phyloP scores from a whole-genome alignment of 2,329 filamentous ascomycete genomes.

The Colletotrichum sidae region DNA sequence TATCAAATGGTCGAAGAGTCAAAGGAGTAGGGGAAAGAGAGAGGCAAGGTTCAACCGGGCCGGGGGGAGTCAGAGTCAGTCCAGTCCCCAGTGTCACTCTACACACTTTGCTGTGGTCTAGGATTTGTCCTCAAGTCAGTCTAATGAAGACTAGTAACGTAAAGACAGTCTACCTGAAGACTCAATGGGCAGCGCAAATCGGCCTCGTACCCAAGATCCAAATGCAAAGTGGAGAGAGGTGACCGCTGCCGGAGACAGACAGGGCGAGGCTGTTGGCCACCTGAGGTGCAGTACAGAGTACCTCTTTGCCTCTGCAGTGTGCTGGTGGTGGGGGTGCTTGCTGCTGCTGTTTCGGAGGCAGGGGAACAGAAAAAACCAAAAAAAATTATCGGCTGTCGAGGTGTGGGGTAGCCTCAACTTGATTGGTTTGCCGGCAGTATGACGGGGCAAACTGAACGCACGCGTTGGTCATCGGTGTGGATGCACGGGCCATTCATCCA shows the following conservation, averaged over 20 bases:
- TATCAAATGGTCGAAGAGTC: neutral
- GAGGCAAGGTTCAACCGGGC: neutral
- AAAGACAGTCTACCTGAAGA: too few species aligned
- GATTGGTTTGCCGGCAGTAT: constrained; percentile 6
- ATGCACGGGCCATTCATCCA: constrained; percentile 24
- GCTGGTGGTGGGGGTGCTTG: neutral
- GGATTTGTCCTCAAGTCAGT: too few species aligned
- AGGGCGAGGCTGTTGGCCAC: too few species aligned
- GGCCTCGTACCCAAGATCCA: too few species aligned
- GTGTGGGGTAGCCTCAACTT: constrained; percentile 29
- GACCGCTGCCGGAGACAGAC: too few species aligned
- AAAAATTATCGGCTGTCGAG: constrained; percentile 34
- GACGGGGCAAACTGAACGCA: constrained; percentile 16
- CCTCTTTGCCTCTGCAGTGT: too few species aligned
- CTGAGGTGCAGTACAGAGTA: too few species aligned
- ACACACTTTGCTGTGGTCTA: too few species aligned
- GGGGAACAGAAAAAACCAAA: constrained; percentile 25
- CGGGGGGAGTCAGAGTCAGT: neutral
- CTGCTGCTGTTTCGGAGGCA: constrained; percentile 29
- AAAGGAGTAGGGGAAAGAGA: constrained; percentile 4
- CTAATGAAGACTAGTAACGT: too few species aligned
- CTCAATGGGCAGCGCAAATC: too few species aligned
- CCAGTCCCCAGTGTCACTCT: neutral
- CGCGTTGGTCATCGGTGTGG: constrained; percentile 15
- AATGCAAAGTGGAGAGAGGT: neutral